These are phyloP conservation scores for Dendrobium nobile DNA, from an alignment of 106 monocot species.

Conservation along the genomic window DNA sequence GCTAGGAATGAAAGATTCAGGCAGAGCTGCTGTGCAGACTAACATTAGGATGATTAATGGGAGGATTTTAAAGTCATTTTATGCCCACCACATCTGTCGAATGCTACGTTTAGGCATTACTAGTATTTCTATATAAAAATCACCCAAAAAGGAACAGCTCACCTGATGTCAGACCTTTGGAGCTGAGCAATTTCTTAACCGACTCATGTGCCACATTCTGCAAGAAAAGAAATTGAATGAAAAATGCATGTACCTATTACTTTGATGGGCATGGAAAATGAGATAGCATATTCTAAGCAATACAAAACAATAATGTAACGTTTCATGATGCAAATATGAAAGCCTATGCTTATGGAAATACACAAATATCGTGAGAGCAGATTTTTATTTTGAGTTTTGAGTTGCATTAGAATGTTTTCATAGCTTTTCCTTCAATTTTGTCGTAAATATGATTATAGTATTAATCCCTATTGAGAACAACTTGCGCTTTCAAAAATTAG, in stretches of 20 bases:
- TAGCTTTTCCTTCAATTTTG: no score
- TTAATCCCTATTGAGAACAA: no score
- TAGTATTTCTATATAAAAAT: not conserved
- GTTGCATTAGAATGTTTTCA: no score
- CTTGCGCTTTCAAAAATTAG: no score
- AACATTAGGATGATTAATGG: not conserved
- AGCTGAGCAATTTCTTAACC: conserved; percentile 31
- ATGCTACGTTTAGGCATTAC: not conserved
- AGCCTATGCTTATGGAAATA: no score
- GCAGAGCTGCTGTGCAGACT: not conserved
- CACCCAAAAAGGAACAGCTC: conserved; percentile 13
- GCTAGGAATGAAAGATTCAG: not conserved
- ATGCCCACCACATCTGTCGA: not conserved
- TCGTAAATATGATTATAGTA: no score
- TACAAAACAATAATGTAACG: no score
- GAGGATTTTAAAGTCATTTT: not conserved
- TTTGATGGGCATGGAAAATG: not conserved
- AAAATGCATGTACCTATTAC: not conserved
- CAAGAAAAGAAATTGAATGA: conserved; percentile 11
- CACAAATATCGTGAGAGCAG: no score
- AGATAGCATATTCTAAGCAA: not conserved
- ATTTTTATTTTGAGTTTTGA: no score
- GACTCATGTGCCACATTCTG: conserved; percentile 60
- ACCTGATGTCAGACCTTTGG: conserved; percentile 29
- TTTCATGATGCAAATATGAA: no score